These are phyloP conservation scores for Solanum peruvianum DNA, from an alignment of 257 asterid genomes.

Conservation along the genomic window DNA sequence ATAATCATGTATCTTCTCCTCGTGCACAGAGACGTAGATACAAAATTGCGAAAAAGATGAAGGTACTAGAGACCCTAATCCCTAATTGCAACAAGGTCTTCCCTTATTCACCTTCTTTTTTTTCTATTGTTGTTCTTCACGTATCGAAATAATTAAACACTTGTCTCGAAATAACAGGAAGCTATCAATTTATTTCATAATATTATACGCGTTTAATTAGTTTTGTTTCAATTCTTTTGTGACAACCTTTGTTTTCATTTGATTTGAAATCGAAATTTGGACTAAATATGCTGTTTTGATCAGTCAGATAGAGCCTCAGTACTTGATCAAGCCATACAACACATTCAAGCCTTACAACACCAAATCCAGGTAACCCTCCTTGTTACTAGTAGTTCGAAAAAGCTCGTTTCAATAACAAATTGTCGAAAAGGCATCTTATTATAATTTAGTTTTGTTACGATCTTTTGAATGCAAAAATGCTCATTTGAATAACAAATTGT, in stretches of 20 bases:
- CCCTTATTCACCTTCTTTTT: not conserved
- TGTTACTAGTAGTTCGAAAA: not conserved
- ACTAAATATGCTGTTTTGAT: not conserved
- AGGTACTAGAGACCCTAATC: not conserved
- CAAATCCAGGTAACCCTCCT: not conserved
- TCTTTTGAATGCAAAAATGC: too few relatives aligned
- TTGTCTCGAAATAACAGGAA: not conserved
- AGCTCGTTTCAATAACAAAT: not conserved
- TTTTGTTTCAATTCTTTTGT: not conserved
- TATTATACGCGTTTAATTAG: not conserved
- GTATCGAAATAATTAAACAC: not conserved
- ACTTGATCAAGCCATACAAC: not conserved
- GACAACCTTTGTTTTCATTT: fast-evolving
- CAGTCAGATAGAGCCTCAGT: not conserved
- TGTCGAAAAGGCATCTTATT: not conserved
- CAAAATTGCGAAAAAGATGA: not conserved
- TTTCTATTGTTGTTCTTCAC: not conserved
- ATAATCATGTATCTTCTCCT: not conserved
- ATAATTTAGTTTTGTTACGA: not conserved
- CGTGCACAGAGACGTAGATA: not conserved
- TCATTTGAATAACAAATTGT: too few relatives aligned
- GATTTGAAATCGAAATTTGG: not conserved
- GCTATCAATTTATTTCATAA: not conserved
- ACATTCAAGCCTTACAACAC: not conserved
- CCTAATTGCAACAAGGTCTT: not conserved